phyloP scores from a whole-genome alignment of 2,329 filamentous ascomycete species.

The Pseudogymnoascus sp. region DNA sequence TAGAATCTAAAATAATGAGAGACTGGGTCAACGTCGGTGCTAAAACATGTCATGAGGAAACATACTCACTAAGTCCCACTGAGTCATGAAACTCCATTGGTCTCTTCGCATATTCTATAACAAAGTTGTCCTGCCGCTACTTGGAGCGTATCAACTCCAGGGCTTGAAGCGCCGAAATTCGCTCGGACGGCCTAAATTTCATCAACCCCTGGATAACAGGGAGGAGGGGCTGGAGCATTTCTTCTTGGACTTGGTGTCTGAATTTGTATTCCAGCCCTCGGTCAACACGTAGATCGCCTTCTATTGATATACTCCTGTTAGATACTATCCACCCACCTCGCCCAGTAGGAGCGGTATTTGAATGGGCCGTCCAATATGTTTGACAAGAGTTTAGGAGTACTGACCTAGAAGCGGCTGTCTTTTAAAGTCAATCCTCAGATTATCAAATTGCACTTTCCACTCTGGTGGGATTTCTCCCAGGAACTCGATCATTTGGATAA shows the following conservation, averaged over 20 bases:
- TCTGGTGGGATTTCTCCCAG: constrained; percentile 13
- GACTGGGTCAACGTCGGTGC: not conserved
- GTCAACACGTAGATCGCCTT: not conserved
- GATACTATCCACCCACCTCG: not conserved
- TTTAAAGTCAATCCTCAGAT: not conserved
- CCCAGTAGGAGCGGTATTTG: not conserved
- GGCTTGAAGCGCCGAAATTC: constrained; percentile 5
- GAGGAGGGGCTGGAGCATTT: not conserved
- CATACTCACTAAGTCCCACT: not conserved
- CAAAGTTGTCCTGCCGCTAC: not conserved
- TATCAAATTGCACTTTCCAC: constrained; percentile 11
- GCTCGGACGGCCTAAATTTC: not conserved
- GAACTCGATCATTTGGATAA: constrained; percentile 14
- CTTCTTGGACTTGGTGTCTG: not conserved
- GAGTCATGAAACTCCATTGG: not conserved
- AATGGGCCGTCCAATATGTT: not conserved
- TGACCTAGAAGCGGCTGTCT: not conserved
- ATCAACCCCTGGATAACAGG: constrained; percentile 6
- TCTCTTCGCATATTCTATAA: not conserved
- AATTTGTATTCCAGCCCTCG: constrained; percentile 7
- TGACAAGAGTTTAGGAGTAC: not conserved
- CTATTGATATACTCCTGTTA: not conserved
- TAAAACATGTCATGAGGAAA: not conserved
- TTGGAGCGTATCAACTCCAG: not conserved
- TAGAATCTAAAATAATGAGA: not conserved